Evolutionary conservation across 306 rosid species (phyloP), one percentile per base, ranked within the genome.

Genomic region (Lupinus albus): DNA sequence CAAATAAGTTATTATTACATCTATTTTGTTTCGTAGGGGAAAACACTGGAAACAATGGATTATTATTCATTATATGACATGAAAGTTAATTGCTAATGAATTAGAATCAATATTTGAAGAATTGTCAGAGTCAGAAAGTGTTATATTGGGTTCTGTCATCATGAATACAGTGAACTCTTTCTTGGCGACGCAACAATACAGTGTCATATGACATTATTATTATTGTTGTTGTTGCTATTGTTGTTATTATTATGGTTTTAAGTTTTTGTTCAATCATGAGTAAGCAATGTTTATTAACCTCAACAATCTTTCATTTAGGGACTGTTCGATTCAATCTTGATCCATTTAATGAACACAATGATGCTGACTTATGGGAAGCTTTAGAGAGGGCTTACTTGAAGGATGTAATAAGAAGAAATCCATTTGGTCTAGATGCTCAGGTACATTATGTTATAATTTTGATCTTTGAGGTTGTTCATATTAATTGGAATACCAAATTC

Each of bases 341-440:
- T 79, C 96, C 98, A 28, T 92, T 92, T 61, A 49, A 60, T 38
- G 96, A 87, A 53, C 92, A 92, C 72, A 82, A 73, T 52, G 98
- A 87, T 81, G 83, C 89, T 78, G 88, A 92, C 61, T 83, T 89
- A 30, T 92, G 98, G 98, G 91, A 89, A 81, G 90, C 92, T 38
- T 70, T 92, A 25, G 92, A 92, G 76, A 89, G 92, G 78, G 90
- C 96, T 12, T 84, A 89, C 74, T 84, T 89, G 47, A 92, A 85
- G 79, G 91, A 84, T 65, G 92, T 82, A 6, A 81, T 89, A 53
- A 73, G 84, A 52, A 78, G 89, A 79, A 84, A 83, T 77, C 67
- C 91, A 39, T 76, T 85, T n/a, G 95, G 98, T 67, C 86, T 92
- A 60, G 95, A 92, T 70, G 80, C 86, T 66, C 88, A 85, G 96